Percentiles rank a stretch among this genome's conserved stretches.
phyloP scores from a whole-genome alignment of 768 basidiomycete species.

The Rhodosporidiobolus odoratus region DNA sequence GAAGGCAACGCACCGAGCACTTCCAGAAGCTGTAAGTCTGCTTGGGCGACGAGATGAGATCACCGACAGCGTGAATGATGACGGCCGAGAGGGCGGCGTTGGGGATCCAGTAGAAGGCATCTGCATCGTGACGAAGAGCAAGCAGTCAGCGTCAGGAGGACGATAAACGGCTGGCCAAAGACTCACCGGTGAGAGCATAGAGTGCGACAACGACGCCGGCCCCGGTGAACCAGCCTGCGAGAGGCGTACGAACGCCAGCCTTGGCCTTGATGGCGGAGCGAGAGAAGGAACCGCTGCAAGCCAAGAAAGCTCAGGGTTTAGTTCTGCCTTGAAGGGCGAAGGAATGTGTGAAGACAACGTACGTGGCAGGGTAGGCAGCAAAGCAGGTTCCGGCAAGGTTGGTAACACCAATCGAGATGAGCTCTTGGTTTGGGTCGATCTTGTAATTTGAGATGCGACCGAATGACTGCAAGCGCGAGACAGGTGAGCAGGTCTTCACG shows the following conservation, averaged over 20 bases:
- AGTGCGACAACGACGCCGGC: slow-evolving; percentile 86
- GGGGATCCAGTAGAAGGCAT: slow-evolving; percentile 43
- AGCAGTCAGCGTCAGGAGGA: no score
- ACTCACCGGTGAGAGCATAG: slow-evolving; percentile 74
- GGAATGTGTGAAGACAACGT: no score
- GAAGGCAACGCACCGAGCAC: slow-evolving; percentile 52
- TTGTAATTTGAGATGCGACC: slow-evolving; percentile 93
- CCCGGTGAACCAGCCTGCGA: slow-evolving; percentile 77
- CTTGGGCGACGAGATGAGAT: slow-evolving; percentile 72
- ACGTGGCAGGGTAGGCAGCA: slow-evolving; percentile 84
- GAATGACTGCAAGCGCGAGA: slow-evolving; percentile 53
- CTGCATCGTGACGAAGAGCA: no score
- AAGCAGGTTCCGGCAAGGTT: slow-evolving; percentile 65
- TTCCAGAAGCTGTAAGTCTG: slow-evolving; percentile 87
- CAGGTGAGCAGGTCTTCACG: background rate
- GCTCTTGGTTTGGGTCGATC: slow-evolving; percentile 76
- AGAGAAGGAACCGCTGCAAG: slow-evolving; percentile 73
- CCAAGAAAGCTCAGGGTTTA: no score
- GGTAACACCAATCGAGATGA: slow-evolving; percentile 66
- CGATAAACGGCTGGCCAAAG: slow-evolving; percentile 1
- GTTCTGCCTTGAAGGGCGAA: no score
- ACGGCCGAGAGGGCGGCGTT: slow-evolving; percentile 52
- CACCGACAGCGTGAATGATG: slow-evolving; percentile 60
- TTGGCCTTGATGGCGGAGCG: slow-evolving; percentile 94
- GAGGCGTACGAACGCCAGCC: slow-evolving; percentile 93